These are phyloP conservation scores for Citrus trifoliata DNA, from an alignment of 345 rosid genomes.

Conservation along the genomic window DNA sequence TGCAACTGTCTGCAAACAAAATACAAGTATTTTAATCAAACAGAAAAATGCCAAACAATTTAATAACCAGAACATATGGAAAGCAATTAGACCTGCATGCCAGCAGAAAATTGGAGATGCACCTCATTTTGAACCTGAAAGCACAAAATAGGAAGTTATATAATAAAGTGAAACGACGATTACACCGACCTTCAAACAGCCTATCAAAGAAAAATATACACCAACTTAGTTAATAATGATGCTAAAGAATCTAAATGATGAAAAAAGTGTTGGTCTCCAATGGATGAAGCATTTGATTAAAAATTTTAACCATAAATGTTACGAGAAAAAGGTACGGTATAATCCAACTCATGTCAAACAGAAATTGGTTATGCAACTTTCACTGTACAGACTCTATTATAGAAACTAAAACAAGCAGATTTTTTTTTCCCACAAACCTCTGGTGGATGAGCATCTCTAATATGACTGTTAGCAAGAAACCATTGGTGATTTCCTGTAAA, in stretches of 20 bases:
- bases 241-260: not conserved
- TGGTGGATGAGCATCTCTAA: constrained; percentile 55
- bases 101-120: constrained; percentile 78
- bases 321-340: not conserved
- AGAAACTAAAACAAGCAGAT: not conserved
- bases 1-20: constrained; percentile 63
- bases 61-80: constrained; percentile 1
- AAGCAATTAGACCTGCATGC: constrained; percentile 71
- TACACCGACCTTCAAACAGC: not conserved
- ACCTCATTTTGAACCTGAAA: constrained; percentile 70
- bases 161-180: not conserved
- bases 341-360: not conserved
- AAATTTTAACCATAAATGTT: not conserved
- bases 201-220: not conserved
- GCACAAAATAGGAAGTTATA: constrained; percentile 14
- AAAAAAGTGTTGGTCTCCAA: not conserved
- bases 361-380: not conserved
- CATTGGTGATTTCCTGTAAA: constrained; percentile 86
- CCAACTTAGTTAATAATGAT: not conserved
- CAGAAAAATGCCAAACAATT: not conserved
- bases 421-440: constrained; percentile 39
- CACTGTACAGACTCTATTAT: not conserved
- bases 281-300: not conserved
- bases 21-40: constrained; percentile 11
- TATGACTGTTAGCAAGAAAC: constrained; percentile 61